A percentile compares a stretch with the other conserved stretches of the same genome.
These are phyloP conservation scores for Annulohypoxylon nitens DNA, from an alignment of 495 filamentous ascomycete genomes.

Conservation along the genomic window DNA sequence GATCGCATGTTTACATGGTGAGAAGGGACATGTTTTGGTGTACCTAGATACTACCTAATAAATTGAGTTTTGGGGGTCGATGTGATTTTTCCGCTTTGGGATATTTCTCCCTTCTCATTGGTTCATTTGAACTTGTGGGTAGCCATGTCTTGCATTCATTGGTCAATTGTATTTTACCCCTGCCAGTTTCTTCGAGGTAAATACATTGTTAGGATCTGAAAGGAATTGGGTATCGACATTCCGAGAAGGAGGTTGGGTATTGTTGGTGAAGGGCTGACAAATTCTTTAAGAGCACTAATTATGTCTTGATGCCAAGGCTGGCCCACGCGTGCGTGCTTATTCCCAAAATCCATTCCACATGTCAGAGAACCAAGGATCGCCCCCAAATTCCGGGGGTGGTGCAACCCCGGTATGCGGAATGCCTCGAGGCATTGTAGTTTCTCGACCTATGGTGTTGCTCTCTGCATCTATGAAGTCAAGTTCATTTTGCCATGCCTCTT, in stretches of 20 bases:
- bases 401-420: slow-evolving; percentile 8
- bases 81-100: slow-evolving; percentile 8
- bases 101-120: not conserved
- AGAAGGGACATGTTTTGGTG: not conserved
- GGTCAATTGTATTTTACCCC: not conserved
- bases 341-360: slow-evolving; percentile 30
- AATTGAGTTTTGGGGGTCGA: not conserved
- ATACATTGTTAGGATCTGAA: too few relatives aligned
- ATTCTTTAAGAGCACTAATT: not conserved
- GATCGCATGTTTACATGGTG: not conserved
- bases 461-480: slow-evolving; percentile 22
- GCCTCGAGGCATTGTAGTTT: slow-evolving; percentile 5
- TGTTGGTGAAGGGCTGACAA: not conserved
- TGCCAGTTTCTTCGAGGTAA: not conserved
- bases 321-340: slow-evolving; percentile 21
- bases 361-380: slow-evolving; percentile 30
- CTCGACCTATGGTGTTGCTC: not conserved
- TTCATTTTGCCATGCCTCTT: slow-evolving; percentile 24
- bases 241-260: not conserved
- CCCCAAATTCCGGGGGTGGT: slow-evolving; percentile 8
- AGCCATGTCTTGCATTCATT: not conserved
- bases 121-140: not conserved
- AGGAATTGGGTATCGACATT: slow-evolving; percentile 34
- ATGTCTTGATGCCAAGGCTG: not conserved
- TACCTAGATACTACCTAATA: not conserved